Base-by-base conservation (phyloP, 2,329 filamentous ascomycete genomes). In the Coleophoma crateriformis region DNA sequence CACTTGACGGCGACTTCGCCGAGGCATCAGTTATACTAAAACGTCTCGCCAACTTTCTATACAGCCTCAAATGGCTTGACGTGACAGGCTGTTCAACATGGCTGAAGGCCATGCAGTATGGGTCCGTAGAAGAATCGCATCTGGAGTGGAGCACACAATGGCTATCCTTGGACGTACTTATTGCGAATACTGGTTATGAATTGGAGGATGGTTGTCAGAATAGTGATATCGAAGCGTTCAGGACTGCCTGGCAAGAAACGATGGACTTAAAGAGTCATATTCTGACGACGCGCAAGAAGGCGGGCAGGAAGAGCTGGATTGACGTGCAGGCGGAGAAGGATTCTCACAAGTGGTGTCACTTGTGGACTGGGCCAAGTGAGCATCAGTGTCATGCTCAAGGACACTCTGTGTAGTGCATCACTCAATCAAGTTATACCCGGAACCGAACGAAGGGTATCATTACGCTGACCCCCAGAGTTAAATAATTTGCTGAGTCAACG, bases 41-140 rank as follows among this genome's bases (percentile, higher is more conserved):
- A 45, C 72, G 75, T 53, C 66, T 85, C 12, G 79, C 78, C 62
- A 72, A 69, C 52, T 67, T 65, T 17, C 67, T 82, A 7, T 84
- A 84, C 58, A 65, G 75, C 15, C 70, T 85, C 2, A 79, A 84
- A 60, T 81, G 78, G 46, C 68, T 85, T 7, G 80, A 84, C 58
- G 64, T 85, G 37, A 82, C 78, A 0, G 82, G 81, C 1, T 85
- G 82, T 54, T 67, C 64, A 0, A 62, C 71, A 14, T 85, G 82
- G 82, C 70, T 59, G 4, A 47, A 47, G 33, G 62, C 62, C 4
- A 39, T 62, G 7, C 43, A 51, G n/a, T 45, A 43, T 27, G n/a
- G 41, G 10, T 44, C 27, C 11, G 15, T 3, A 20, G 41, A 44
- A 27, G 41, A 15, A 14, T 27, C 19, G 3, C 19, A 27, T 4